Base-by-base conservation (phyloP, 306 rosid genomes). In the Pterocarpus santalinus region DNA sequence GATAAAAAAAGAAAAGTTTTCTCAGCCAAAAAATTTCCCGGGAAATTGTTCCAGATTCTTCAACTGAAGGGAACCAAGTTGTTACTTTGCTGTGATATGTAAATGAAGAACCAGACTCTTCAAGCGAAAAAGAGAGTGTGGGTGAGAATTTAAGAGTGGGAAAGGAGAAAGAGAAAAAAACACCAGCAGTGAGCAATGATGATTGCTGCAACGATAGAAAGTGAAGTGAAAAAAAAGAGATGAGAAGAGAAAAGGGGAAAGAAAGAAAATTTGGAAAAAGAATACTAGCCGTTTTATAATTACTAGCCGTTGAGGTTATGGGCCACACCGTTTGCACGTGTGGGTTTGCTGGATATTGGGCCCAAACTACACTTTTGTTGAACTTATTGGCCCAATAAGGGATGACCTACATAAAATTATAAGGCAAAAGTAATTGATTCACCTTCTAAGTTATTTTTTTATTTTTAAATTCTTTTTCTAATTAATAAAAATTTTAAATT, bases 261-360 rank as follows among this genome's bases (percentile, higher is more conserved):
- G 74, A 78, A 2, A 55, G 28, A 16, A 81, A 76, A 76, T 11
- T 70, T 36, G 85, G 17, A 44, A 15, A 15, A 38, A 35, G 70
- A 65, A 61, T 80, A 86, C 61, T 89, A 87, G 94, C 93, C 97
- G 94, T 91, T 94, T 87, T 90, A 88, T 87, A 86, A 81, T 90
- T 82, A 84, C 84, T 91, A 91, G 94, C 94, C 97, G 97, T 91
- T 93, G 83, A 75, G 78, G 53, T 39, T 46, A 47, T 16, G 85
- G 72, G 83, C 61, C 46, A 68, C 46, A 4, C 11, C 5, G 6
- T 69, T 64, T 17, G 64, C 52, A 76, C 32, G 11, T 16, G 28
- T 56, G 4, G 10, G 1, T 36, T 55, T 56, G 67, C 47, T 0
- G 12, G 66, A 62, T 38, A 61, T 63, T 2, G 2, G 8, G 34